phyloP scores from a whole-genome alignment of 1,284 basidiomycete species.

The Xerocomus cyaneibrunnescens region DNA sequence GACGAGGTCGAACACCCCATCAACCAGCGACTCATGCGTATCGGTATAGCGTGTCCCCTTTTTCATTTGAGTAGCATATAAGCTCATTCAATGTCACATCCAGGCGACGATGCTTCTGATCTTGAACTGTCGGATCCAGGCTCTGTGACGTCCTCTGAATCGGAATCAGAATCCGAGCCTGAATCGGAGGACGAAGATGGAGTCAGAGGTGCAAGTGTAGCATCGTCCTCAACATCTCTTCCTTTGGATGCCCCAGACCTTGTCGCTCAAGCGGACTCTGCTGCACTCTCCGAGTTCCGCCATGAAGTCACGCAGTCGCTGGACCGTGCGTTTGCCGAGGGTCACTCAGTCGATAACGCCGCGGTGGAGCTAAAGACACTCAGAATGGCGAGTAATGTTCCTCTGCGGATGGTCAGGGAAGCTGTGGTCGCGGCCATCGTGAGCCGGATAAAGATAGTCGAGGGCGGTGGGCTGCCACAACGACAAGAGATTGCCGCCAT shows the following conservation, averaged over 20 bases:
- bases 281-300: constrained; percentile 70
- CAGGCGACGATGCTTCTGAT: constrained; percentile 64
- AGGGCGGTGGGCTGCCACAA: constrained; percentile 52
- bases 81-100: background rate
- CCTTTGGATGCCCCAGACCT: constrained; percentile 38
- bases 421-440: constrained; percentile 76
- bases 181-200: constrained; percentile 33
- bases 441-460: constrained; percentile 59
- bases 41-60: constrained; percentile 47
- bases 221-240: constrained; percentile 44
- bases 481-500: constrained; percentile 59
- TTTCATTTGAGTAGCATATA: background rate
- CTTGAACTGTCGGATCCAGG: constrained; percentile 57
- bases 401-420: constrained; percentile 73
- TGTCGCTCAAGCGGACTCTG: constrained; percentile 39
- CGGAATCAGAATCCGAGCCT: constrained; percentile 32
- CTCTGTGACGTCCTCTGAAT: constrained; percentile 46
- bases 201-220: constrained; percentile 36
- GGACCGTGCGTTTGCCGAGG: constrained; percentile 88
- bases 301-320: constrained; percentile 79
- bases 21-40: constrained; percentile 69
- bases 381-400: constrained; percentile 91
- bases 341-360: constrained; percentile 88
- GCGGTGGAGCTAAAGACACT: constrained; percentile 92
- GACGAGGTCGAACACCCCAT: constrained; percentile 58